Base-by-base conservation (phyloP, 2,329 filamentous ascomycete genomes). In the Paraphoma chrysanthemicola region DNA sequence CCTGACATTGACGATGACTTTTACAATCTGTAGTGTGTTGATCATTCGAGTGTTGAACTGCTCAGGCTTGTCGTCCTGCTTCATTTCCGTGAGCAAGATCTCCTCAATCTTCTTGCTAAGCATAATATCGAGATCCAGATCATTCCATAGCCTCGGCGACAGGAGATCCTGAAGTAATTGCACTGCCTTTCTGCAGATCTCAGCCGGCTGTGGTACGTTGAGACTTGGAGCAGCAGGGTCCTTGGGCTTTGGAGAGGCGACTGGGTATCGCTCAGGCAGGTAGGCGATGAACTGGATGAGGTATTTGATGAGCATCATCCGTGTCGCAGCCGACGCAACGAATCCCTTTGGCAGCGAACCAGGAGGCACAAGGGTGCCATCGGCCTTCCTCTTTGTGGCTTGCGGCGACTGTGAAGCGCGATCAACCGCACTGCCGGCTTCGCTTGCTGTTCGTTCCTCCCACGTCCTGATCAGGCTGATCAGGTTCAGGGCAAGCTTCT, bases 271-370 rank as follows among this genome's bases (percentile, higher is more conserved):
- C 76, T 98, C 95, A 16, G 90, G 90, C 18, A 97, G 83, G 48
- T 92, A 90, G 1, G 93, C 93, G 66, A 98, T 97, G 77, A 98
- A 98, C 58, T 95, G 91, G 30, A 98, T 91, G 31, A 99, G 85
- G 71, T 98, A 99, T 77, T 97, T 97, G 46, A 97, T 85, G 81
- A 99, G 90, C 75, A 92, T 90, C 43, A 88, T 85, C 17, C 93
- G 87, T 51, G 90, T 87, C 1, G 85, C 75, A 0, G 84, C 74
- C 16, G 66, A 70, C 12, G 79, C 80, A 23, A 81, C 78, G 53
- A 77, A 79, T 8, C 70, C 68, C 47, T 69, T 75, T 1, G 63
- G 53, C 3, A 86, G 83, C 4, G 87, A 83, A 7, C 85, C 85
- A 4, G 86, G 82, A 16, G 80, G 81, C 33, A 80, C 77, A 60